Evolutionary conservation across 164 flowering plant species (phyloP).

Genomic region (Chimonanthus salicifolius): DNA sequence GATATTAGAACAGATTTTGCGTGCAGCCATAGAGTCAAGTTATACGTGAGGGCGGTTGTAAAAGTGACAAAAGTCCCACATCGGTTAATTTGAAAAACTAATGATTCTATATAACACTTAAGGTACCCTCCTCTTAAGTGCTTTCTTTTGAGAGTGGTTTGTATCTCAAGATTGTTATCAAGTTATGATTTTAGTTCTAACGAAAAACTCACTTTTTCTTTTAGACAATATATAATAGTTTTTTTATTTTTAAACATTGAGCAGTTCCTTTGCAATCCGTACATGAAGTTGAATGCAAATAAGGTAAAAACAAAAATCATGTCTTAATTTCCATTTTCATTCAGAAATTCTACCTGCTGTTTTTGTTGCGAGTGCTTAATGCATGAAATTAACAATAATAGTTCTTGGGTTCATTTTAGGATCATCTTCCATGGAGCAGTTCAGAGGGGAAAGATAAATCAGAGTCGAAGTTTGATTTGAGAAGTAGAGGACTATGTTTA

Average conservation of each 20-base stretch:
- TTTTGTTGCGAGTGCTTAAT: not conserved
- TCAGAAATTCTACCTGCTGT: not conserved
- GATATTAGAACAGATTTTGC: no score
- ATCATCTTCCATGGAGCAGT: slow-evolving; percentile 43
- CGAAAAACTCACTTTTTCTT: no score
- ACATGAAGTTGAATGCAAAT: slow-evolving; percentile 44
- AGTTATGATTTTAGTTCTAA: not conserved
- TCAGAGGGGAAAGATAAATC: slow-evolving; percentile 44
- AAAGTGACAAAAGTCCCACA: no score
- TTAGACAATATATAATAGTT: not conserved
- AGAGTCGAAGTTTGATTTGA: slow-evolving; percentile 40
- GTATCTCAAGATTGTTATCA: no score
- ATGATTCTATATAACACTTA: no score
- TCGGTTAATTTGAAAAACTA: no score
- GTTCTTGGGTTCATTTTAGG: slow-evolving; percentile 24
- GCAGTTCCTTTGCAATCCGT: slow-evolving; percentile 60
- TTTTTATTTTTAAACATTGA: not conserved
- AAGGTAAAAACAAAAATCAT: slow-evolving; percentile 28
- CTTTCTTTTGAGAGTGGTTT: no score
- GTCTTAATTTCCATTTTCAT: not conserved
- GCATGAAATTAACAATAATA: not conserved
- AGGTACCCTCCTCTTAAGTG: no score
- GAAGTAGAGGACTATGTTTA: slow-evolving; percentile 59
- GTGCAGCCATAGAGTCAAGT: no score
- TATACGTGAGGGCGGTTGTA: no score